These are phyloP conservation scores for Ophiostoma novo-ulmi DNA, from an alignment of 2,329 filamentous ascomycete species.

Conservation along the genomic window DNA sequence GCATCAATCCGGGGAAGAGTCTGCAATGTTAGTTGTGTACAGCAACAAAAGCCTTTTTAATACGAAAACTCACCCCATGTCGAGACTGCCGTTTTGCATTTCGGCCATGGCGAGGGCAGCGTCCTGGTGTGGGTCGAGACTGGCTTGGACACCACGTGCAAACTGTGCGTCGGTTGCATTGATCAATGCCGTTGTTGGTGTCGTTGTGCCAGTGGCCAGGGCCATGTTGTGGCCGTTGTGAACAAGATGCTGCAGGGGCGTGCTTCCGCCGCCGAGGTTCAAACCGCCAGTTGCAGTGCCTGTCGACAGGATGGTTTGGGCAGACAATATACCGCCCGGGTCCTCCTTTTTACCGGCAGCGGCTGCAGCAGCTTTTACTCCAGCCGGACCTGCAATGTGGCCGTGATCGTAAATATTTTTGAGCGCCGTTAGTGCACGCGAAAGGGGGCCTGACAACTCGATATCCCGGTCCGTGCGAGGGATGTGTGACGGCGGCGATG, in stretches of 20 bases:
- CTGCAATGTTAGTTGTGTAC: constrained; percentile 7
- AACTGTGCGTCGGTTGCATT: background rate
- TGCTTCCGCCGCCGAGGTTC: background rate
- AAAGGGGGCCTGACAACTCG: constrained; percentile 57
- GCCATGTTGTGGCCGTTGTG: background rate
- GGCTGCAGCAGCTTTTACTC: constrained; percentile 9
- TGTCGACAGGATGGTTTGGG: background rate
- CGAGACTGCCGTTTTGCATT: constrained; percentile 51
- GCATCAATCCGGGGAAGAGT: constrained; percentile 34
- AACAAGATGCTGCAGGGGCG: constrained; percentile 1
- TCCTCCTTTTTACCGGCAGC: constrained; percentile 42
- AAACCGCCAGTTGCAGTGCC: background rate
- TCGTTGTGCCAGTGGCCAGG: background rate
- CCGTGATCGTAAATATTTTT: constrained; percentile 64
- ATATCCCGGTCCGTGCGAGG: constrained; percentile 55
- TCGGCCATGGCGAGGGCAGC: constrained; percentile 61
- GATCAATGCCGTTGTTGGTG: background rate
- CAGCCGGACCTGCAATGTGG: constrained; percentile 44
- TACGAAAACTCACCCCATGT: constrained; percentile 22
- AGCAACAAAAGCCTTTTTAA: background rate
- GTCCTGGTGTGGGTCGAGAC: constrained; percentile 53
- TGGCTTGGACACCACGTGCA: constrained; percentile 26
- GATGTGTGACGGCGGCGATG: constrained; percentile 49
- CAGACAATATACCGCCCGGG: constrained; percentile 31
- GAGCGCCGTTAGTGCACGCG: constrained; percentile 55